Evolutionary conservation across 495 filamentous ascomycete species (phyloP).

Genomic region (Aspergillus avenaceus): DNA sequence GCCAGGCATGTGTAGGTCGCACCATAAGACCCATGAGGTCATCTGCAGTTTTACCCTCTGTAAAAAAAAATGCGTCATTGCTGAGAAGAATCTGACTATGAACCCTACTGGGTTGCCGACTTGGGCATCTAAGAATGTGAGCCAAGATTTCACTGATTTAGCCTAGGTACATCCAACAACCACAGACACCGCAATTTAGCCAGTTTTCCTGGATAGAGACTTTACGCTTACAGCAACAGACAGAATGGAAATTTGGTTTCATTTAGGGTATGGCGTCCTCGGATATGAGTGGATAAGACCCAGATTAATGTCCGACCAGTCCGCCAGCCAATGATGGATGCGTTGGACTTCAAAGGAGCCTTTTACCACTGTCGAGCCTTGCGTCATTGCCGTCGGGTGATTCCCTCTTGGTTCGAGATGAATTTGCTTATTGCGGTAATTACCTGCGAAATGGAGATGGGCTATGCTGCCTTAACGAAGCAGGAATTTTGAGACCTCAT

Average conservation of each 20-base stretch:
- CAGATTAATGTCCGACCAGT: slow-evolving; percentile 10
- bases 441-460: neutral
- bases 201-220: neutral
- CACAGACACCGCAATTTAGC: neutral
- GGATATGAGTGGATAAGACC: slow-evolving; percentile 1
- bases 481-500: slow-evolving; percentile 1
- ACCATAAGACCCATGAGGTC: neutral
- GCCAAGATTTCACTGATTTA: neutral
- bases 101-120: neutral
- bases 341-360: neutral
- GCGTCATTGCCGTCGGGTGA: slow-evolving; percentile 4
- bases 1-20: neutral
- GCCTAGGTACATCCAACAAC: neutral
- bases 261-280: slow-evolving; percentile 2
- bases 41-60: neutral
- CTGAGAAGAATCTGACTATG: neutral
- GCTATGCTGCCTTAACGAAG: no score
- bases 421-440: neutral
- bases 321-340: neutral
- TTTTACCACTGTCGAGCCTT: slow-evolving; percentile 4
- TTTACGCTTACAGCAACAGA: neutral
- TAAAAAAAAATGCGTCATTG: neutral
- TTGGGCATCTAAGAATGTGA: neutral
- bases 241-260: neutral
- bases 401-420: neutral